Conservation (phyloP, 1,139 yeast genomes). For the Pichia sp. region DNA sequence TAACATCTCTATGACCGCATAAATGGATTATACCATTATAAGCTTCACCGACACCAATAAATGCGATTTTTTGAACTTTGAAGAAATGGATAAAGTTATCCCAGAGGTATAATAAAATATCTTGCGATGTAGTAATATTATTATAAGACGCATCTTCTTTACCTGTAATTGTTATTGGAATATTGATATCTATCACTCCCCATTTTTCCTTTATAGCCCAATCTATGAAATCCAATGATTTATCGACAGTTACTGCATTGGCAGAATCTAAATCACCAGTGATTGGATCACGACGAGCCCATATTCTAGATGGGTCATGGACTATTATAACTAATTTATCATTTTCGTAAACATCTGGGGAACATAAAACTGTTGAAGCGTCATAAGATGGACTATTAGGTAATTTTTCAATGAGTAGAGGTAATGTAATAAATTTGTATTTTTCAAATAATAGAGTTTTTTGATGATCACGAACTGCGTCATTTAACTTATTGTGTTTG, state of each 20-base stretch:
- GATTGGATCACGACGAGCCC: constrained; percentile 84
- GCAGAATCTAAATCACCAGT: constrained; percentile 76
- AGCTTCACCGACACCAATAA: constrained; percentile 90
- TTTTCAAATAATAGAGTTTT: constrained; percentile 52
- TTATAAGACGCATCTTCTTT: constrained; percentile 47
- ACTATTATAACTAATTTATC: constrained; percentile 66
- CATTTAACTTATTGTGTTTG: constrained; percentile 51
- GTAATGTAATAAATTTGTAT: constrained; percentile 64
- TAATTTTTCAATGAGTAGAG: constrained; percentile 54
- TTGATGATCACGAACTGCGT: constrained; percentile 74
- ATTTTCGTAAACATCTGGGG: constrained; percentile 67
- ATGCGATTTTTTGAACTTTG: constrained; percentile 65
- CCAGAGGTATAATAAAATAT: constrained; percentile 78
- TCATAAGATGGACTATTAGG: constrained; percentile 49
- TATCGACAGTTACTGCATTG: constrained; percentile 66
- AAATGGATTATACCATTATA: constrained; percentile 85
- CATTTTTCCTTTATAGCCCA: constrained; percentile 59
- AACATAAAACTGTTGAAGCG: constrained; percentile 66
- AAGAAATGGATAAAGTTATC: constrained; percentile 85
- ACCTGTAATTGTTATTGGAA: constrained; percentile 50
- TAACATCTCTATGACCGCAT: constrained; percentile 77
- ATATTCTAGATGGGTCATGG: constrained; percentile 91
- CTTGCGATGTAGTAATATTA: constrained; percentile 71
- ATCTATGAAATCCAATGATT: constrained; percentile 51
- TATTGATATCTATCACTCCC: constrained; percentile 82